Conservation (phyloP, 306 rosid species). For the Prunus kanzakura region DNA sequence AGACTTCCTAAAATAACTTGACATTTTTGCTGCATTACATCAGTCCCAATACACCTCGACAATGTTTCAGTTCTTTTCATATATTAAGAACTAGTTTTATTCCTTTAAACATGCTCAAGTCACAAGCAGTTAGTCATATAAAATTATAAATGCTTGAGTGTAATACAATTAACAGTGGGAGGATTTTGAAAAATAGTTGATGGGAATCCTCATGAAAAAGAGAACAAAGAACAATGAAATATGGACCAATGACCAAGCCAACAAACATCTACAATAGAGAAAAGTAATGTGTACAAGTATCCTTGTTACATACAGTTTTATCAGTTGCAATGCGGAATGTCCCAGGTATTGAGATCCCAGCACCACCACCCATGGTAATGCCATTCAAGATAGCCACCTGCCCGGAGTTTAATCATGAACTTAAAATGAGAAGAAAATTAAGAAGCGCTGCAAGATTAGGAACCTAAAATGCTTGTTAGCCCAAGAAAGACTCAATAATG, state of each 20-base stretch:
- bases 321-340: slow-evolving; percentile 82
- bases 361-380: slow-evolving; percentile 97
- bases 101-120: not conserved
- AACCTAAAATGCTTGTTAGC: not conserved
- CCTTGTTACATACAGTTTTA: slow-evolving; percentile 62
- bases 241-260: slow-evolving; percentile 5
- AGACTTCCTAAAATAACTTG: not conserved
- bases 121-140: not conserved
- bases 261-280: not conserved
- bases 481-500: not conserved
- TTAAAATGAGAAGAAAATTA: not conserved
- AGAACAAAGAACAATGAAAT: not conserved
- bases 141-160: too few species aligned
- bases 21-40: not conserved
- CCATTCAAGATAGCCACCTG: slow-evolving; percentile 93
- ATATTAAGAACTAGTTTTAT: not conserved
- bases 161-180: not conserved
- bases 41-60: not conserved
- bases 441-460: not conserved
- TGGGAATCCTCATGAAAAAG: not conserved
- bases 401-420: slow-evolving; percentile 19
- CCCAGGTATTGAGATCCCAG: slow-evolving; percentile 88
- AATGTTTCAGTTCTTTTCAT: not conserved
- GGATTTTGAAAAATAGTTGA: not conserved
- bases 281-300: not conserved